Conservation (phyloP, 2,329 filamentous ascomycete species). For the Penicillium thymicola region DNA sequence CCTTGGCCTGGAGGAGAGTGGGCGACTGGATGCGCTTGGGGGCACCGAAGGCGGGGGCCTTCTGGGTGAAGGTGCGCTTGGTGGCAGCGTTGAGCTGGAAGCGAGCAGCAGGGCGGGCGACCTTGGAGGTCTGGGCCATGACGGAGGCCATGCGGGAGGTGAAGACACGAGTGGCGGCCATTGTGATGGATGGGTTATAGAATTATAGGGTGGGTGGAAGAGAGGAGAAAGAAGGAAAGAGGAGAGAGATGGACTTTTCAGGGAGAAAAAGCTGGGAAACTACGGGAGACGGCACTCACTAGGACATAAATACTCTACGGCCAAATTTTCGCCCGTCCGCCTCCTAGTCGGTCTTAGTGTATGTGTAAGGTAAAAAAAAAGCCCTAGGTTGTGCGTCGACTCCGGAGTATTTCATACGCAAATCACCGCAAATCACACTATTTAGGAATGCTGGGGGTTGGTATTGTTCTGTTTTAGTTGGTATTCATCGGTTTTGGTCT, state of each 20-base stretch:
- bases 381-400: constrained; percentile 29
- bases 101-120: constrained; percentile 71
- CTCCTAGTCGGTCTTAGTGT: constrained; percentile 33
- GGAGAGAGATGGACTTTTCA: constrained; percentile 31
- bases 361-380: constrained; percentile 21
- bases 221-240: constrained; percentile 25
- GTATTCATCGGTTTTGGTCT: background rate
- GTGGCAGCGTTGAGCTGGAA: constrained; percentile 61
- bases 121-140: constrained; percentile 69
- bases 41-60: constrained; percentile 57
- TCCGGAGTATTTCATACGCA: constrained; percentile 20
- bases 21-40: constrained; percentile 70
- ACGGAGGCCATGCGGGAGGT: constrained; percentile 69
- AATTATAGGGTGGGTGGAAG: constrained; percentile 20
- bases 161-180: constrained; percentile 74
- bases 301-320: constrained; percentile 39
- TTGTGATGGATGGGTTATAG: constrained; percentile 59
- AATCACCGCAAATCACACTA: constrained; percentile 12
- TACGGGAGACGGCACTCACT: constrained; percentile 28
- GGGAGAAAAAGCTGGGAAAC: constrained; percentile 37
- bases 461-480: constrained; percentile 2
- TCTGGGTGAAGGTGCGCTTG: constrained; percentile 64
- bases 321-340: constrained; percentile 39
- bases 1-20: constrained; percentile 64
- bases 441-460: constrained; percentile 21